Conservation (phyloP, 129 eudicot species). For the Cynara cardunculus region DNA sequence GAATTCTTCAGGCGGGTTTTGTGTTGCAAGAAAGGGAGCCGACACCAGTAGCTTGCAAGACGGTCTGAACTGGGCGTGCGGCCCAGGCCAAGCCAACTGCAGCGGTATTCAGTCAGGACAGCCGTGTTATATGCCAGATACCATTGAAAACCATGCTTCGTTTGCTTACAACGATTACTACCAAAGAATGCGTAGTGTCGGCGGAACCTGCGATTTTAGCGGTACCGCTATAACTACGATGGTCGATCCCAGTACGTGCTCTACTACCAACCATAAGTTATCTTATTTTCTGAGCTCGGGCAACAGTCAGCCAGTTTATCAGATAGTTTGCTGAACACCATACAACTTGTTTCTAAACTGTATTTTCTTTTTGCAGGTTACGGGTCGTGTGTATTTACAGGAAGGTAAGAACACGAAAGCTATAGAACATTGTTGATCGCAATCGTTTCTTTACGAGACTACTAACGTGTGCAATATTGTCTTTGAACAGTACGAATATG, state of each 20-base stretch:
- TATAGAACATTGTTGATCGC: not conserved
- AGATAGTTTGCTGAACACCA: not conserved
- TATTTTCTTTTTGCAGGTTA: constrained; percentile 47
- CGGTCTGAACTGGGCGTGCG: constrained; percentile 88
- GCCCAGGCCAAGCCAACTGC: constrained; percentile 76
- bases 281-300: not conserved
- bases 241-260: constrained; percentile 73
- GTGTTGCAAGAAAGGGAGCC: constrained; percentile 61
- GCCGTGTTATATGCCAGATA: constrained; percentile 70
- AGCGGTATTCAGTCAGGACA: constrained; percentile 71
- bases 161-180: constrained; percentile 86
- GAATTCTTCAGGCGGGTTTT: constrained; percentile 57
- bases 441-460: not conserved
- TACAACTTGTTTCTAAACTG: not conserved
- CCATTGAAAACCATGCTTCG: constrained; percentile 75
- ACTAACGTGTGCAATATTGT: constrained; percentile 17
- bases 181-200: constrained; percentile 63
- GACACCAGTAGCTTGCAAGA: constrained; percentile 45
- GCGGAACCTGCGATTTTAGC: constrained; percentile 84
- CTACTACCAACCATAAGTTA: not conserved
- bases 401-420: constrained; percentile 52
- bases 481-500: constrained; percentile 53
- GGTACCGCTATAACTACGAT: constrained; percentile 63
- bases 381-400: constrained; percentile 77
- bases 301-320: not conserved